These are phyloP conservation scores for Plasmodium yoelii DNA, from an alignment of 169 alveolate species.

Conservation along the genomic window DNA sequence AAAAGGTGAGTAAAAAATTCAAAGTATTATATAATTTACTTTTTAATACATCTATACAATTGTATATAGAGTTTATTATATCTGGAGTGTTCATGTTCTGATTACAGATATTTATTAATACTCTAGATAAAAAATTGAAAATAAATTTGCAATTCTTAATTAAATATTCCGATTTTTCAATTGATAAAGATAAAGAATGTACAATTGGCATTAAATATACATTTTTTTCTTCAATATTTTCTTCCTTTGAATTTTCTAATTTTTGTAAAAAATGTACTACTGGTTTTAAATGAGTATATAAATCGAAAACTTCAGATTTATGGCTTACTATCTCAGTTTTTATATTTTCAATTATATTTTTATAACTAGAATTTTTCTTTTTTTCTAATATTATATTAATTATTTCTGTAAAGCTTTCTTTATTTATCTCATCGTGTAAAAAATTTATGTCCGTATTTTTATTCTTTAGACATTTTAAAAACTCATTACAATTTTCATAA, in stretches of 20 bases:
- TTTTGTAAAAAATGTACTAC: slow-evolving; percentile 69
- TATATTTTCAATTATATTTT: slow-evolving; percentile 64
- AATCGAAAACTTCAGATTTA: slow-evolving; percentile 38
- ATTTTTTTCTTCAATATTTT: slow-evolving; percentile 35
- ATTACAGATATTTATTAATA: slow-evolving; percentile 54
- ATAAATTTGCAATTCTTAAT: slow-evolving; percentile 69
- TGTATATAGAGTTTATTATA: slow-evolving; percentile 65
- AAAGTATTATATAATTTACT: slow-evolving; percentile 41
- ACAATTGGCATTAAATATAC: slow-evolving; percentile 41
- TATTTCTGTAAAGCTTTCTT: slow-evolving; percentile 43
- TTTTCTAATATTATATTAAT: slow-evolving; percentile 55
- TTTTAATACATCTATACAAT: slow-evolving; percentile 55
- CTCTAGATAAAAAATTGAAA: slow-evolving; percentile 58
- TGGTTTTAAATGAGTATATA: slow-evolving; percentile 67
- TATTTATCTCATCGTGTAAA: slow-evolving; percentile 56
- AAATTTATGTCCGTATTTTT: slow-evolving; percentile 48
- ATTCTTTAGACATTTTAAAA: slow-evolving; percentile 30
- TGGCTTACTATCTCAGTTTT: slow-evolving; percentile 41
- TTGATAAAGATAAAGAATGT: slow-evolving; percentile 57
- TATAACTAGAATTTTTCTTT: slow-evolving; percentile 71
- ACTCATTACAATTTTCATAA: slow-evolving; percentile 43
- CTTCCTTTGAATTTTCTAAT: slow-evolving; percentile 40
- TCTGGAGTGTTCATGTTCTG: slow-evolving; percentile 59
- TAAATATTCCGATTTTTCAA: slow-evolving; percentile 45
- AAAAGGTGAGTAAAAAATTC: slow-evolving; percentile 42